Evolutionary conservation across 169 alveolate genomes (phyloP), one percentile per base, ranked within the genome.

Genomic region (Cryptosporidium baileyi): DNA sequence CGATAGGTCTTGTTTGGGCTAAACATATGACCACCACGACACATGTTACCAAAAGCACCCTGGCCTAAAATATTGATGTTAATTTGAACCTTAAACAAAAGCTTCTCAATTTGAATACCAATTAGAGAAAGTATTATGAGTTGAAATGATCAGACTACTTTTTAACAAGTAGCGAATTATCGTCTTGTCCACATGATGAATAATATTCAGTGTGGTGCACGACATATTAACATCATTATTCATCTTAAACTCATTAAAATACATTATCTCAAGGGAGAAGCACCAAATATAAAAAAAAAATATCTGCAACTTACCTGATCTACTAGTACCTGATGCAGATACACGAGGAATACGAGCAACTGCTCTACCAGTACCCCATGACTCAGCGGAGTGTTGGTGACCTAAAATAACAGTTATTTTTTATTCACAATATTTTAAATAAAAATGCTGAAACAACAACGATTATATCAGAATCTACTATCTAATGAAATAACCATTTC

Each of bases 351-450:
- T 96, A 89, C 99, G 96, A 61, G 99, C 96, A 30, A 98, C 99
- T 51, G 99, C 99, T 88, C 99, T 93, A 82, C 99, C 99, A 38
- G 99, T 96, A 80, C 99, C 99, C 98, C 99, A 93, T 91, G 99
- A 96, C 89, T 96, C 99, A 52, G 99, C 99, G 28, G 99, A 95
- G 82, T 98, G 96, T 92, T 96, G 97, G 93, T 94, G 96, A 36
- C 97, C 97, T 24, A 61, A 67, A 82, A 52, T 67, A 80, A 80
- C 88, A 28, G 59, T 49, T 61, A n/a, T n/a, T n/a, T n/a, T n/a
- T n/a, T n/a, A n/a, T n/a, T n/a, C n/a, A n/a, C n/a, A n/a, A n/a
- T n/a, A n/a, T n/a, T n/a, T n/a, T n/a, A n/a, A n/a, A n/a, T n/a
- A n/a, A n/a, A n/a, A n/a, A n/a, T n/a, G n/a, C n/a, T n/a, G n/a